These are phyloP conservation scores for Elsinoe necatrix DNA, from an alignment of 2,329 filamentous ascomycete species.

Conservation along the genomic window DNA sequence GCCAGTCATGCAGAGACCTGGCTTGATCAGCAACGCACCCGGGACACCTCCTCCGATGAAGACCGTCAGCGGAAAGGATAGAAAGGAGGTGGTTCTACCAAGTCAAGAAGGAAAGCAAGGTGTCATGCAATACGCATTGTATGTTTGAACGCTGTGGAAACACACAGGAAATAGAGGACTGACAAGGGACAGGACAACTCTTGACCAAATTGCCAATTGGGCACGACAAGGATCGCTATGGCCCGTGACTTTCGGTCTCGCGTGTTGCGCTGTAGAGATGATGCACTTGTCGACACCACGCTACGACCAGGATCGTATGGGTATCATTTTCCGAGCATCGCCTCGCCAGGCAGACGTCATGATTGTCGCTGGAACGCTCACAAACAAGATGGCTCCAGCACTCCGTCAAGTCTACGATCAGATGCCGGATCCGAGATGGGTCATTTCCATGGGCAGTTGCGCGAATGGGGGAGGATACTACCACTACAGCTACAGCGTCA, in stretches of 20 bases:
- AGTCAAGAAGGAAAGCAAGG: slow-evolving; percentile 75
- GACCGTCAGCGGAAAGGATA: slow-evolving; percentile 42
- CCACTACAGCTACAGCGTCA: slow-evolving; percentile 72
- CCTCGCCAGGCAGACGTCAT: slow-evolving; percentile 84
- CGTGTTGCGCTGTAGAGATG: slow-evolving; percentile 87
- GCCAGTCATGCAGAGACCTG: slow-evolving; percentile 43
- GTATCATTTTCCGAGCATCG: slow-evolving; percentile 84
- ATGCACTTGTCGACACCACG: slow-evolving; percentile 83
- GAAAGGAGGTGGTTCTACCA: slow-evolving; percentile 61
- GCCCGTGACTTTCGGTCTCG: slow-evolving; percentile 82
- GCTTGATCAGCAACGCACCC: slow-evolving; percentile 46
- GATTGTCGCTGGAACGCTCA: slow-evolving; percentile 88
- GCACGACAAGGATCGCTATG: slow-evolving; percentile 74
- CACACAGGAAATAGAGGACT: slow-evolving; percentile 16
- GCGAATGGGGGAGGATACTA: slow-evolving; percentile 79
- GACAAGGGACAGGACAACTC: slow-evolving; percentile 52
- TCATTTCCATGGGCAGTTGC: slow-evolving; percentile 74
- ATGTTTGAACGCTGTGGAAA: slow-evolving; percentile 36
- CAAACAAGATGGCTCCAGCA: slow-evolving; percentile 90
- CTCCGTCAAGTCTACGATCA: slow-evolving; percentile 85
- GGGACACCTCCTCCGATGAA: slow-evolving; percentile 46
- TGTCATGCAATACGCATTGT: slow-evolving; percentile 78
- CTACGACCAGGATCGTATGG: slow-evolving; percentile 80
- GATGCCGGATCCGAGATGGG: slow-evolving; percentile 85
- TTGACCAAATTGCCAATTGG: slow-evolving; percentile 78